phyloP scores from a whole-genome alignment of 106 monocot genomes.

The Platanthera guangdongensis region DNA sequence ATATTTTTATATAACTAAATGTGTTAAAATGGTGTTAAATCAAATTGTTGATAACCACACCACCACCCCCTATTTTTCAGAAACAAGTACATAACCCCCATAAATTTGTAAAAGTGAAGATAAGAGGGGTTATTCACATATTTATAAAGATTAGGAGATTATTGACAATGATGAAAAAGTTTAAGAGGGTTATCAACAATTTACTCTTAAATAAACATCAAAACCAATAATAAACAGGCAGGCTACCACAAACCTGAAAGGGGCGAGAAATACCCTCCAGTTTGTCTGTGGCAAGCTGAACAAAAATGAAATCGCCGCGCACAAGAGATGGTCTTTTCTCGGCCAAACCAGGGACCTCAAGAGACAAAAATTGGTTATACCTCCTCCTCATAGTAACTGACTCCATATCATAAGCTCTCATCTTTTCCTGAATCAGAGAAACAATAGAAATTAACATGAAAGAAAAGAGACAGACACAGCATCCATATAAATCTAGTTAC shows the following conservation, averaged over 20 bases:
- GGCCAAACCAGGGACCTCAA: slow-evolving; percentile 84
- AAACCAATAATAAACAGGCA: too few relatives aligned
- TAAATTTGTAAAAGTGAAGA: too few relatives aligned
- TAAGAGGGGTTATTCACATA: too few relatives aligned
- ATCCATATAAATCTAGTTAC: slow-evolving; percentile 21
- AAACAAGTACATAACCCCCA: too few relatives aligned
- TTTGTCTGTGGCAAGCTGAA: slow-evolving; percentile 15
- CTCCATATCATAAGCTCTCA: slow-evolving; percentile 83
- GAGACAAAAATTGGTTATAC: slow-evolving; percentile 49
- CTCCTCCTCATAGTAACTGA: slow-evolving; percentile 64
- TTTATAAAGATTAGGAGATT: too few relatives aligned
- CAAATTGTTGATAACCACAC: too few relatives aligned
- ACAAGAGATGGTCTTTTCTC: slow-evolving; percentile 92
- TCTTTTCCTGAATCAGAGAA: slow-evolving; percentile 49
- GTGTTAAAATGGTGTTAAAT: too few relatives aligned
- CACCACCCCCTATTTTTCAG: too few relatives aligned
- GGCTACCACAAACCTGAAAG: slow-evolving; percentile 44
- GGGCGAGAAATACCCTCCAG: slow-evolving; percentile 10
- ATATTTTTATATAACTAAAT: too few relatives aligned
- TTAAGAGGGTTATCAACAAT: too few relatives aligned
- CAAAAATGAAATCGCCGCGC: slow-evolving; percentile 68
- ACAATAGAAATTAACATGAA: slow-evolving; percentile 9
- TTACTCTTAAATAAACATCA: too few relatives aligned
- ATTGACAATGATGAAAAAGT: too few relatives aligned
- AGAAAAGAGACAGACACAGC: background rate